Evolutionary conservation across 257 asterid species (phyloP).

Genomic region (Eucommia ulmoides): DNA sequence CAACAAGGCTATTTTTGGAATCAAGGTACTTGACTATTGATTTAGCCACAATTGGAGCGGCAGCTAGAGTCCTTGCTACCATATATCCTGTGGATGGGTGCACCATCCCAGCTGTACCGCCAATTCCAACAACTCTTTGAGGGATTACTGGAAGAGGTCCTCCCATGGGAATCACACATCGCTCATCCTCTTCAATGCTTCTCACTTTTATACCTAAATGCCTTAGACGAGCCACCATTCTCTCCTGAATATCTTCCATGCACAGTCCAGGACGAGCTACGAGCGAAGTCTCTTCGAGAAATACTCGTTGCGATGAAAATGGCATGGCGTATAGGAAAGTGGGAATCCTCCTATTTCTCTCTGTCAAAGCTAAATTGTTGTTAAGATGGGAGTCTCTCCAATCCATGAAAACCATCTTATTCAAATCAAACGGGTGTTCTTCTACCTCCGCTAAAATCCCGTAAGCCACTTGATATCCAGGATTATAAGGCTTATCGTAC

Average conservation of each 20-base stretch:
- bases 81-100: constrained; percentile 98
- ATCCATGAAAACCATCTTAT: constrained; percentile 98
- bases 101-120: constrained; percentile 99
- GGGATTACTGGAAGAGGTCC: constrained; percentile 95
- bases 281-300: constrained; percentile 92
- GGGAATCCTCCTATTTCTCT: constrained; percentile 61
- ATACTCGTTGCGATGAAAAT: constrained; percentile 64
- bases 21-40: constrained; percentile 66
- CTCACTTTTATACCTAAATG: constrained; percentile 80
- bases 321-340: constrained; percentile 98
- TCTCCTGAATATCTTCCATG: constrained; percentile 81
- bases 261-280: constrained; percentile 93
- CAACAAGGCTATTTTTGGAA: constrained; percentile 29
- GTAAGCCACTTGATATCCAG: constrained; percentile 96
- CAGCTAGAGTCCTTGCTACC: constrained; percentile 98
- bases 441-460: constrained; percentile 95
- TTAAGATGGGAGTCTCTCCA: constrained; percentile 89
- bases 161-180: constrained; percentile 95
- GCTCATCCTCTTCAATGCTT: constrained; percentile 91
- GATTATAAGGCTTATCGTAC: constrained; percentile 89
- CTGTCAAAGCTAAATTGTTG: constrained; percentile 40
- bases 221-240: constrained; percentile 76
- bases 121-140: constrained; percentile 85
- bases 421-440: constrained; percentile 69
- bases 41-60: constrained; percentile 83